Conservation (phyloP, 768 basidiomycete genomes). For the Obba rivulosa region DNA sequence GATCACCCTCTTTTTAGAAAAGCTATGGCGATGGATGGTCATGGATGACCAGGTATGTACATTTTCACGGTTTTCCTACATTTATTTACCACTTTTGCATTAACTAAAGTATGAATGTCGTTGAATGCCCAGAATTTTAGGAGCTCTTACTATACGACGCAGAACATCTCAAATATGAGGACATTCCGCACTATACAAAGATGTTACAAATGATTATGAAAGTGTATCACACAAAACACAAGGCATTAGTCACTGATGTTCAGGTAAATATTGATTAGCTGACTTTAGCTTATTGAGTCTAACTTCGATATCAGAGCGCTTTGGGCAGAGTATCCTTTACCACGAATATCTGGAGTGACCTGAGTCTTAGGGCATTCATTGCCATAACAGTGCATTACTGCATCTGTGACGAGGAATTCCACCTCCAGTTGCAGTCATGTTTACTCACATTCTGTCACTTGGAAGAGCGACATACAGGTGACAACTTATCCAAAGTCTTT, state of each 20-base stretch:
- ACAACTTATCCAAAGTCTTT: conserved; percentile 31
- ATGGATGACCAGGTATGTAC: conserved; percentile 9
- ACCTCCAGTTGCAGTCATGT: conserved; percentile 24
- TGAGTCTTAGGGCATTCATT: conserved; percentile 32
- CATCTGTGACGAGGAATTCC: background rate
- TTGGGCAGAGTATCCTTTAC: conserved; percentile 4
- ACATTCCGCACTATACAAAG: conserved; percentile 1
- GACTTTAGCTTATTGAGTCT: background rate
- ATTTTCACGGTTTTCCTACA: background rate
- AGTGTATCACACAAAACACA: background rate
- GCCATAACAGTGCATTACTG: conserved; percentile 40
- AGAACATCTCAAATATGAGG: conserved; percentile 1
- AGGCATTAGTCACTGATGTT: background rate
- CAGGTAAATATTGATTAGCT: background rate
- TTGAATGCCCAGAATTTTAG: conserved; percentile 5
- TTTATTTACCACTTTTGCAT: background rate
- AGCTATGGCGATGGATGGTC: conserved; percentile 15
- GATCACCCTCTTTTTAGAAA: conserved; percentile 13
- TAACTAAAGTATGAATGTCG: conserved; percentile 9
- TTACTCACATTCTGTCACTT: conserved; percentile 32
- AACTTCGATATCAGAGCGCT: background rate
- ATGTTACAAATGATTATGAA: conserved; percentile 1
- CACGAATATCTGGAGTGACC: conserved; percentile 24
- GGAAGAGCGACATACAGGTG: conserved; percentile 32
- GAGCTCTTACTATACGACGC: conserved; percentile 7